Percentiles rank a stretch among this genome's conserved stretches.
These are phyloP conservation scores for Eragrostis nindensis DNA, from an alignment of 176 grass and related monocot genomes.

Conservation along the genomic window DNA sequence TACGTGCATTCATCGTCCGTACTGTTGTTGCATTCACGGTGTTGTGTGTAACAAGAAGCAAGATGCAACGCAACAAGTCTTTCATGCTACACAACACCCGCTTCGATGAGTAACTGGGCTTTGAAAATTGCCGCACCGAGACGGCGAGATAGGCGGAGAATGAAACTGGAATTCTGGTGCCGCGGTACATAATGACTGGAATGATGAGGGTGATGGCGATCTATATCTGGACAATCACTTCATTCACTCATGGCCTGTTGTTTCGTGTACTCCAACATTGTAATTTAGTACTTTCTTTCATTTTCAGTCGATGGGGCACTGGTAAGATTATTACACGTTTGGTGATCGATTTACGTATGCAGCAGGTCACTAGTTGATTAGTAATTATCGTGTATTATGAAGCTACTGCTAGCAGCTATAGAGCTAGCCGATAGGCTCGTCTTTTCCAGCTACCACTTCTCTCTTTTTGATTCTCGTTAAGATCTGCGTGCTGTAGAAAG, in stretches of 20 bases:
- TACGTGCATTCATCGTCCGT: background rate
- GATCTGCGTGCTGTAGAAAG: constrained; percentile 24
- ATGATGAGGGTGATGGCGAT: constrained; percentile 21
- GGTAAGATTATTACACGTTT: background rate
- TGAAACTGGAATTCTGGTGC: background rate
- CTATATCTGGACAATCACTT: constrained; percentile 4
- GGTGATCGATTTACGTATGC: constrained; percentile 3
- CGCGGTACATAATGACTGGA: background rate
- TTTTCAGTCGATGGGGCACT: background rate
- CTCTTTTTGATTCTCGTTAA: constrained; percentile 41
- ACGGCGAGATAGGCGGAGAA: constrained; percentile 38
- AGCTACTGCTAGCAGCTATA: background rate
- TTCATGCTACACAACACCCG: background rate
- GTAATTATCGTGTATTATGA: background rate
- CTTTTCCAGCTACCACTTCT: constrained; percentile 14
- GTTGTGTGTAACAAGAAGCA: too few relatives aligned
- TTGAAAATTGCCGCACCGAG: background rate
- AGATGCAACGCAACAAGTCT: background rate
- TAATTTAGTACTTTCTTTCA: background rate
- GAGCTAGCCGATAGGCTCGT: background rate
- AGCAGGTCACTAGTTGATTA: constrained; percentile 6
- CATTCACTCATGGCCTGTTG: background rate
- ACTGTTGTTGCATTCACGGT: too few relatives aligned
- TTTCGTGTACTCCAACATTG: background rate
- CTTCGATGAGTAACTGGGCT: background rate